Percentiles rank a stretch among this genome's conserved stretches.
phyloP scores from a whole-genome alignment of 2,329 filamentous ascomycete genomes.

The Cercospora zeae-maydis region DNA sequence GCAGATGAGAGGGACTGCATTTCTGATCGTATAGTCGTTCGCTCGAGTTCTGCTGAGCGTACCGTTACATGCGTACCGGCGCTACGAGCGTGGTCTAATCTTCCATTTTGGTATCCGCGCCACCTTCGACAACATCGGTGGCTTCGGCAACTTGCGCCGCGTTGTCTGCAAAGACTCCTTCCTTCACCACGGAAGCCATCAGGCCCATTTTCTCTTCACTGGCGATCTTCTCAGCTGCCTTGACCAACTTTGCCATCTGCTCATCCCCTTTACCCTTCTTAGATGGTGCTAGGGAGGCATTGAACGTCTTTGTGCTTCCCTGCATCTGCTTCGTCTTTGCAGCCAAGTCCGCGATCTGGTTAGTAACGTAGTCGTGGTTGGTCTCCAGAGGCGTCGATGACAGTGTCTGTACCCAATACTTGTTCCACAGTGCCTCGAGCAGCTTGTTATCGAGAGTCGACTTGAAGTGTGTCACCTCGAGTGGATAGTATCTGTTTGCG shows the following conservation, averaged over 20 bases:
- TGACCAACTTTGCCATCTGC: constrained; percentile 58
- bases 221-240: constrained; percentile 59
- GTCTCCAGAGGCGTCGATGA: constrained; percentile 86
- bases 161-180: constrained; percentile 52
- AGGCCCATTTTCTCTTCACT: constrained; percentile 61
- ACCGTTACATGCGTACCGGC: neutral
- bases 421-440: constrained; percentile 91
- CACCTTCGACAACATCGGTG: constrained; percentile 24
- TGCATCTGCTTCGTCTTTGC: constrained; percentile 64
- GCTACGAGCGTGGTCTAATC: constrained; percentile 10
- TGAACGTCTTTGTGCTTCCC: constrained; percentile 34
- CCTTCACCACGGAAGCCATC: constrained; percentile 61
- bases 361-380: constrained; percentile 88
- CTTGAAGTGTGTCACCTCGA: constrained; percentile 93
- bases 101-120: constrained; percentile 33
- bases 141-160: constrained; percentile 17
- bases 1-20: neutral
- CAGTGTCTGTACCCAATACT: constrained; percentile 97
- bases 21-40: neutral
- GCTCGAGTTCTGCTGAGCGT: neutral
- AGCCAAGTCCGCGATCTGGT: constrained; percentile 84
- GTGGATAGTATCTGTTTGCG: constrained; percentile 80
- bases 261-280: constrained; percentile 40
- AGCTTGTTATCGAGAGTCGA: constrained; percentile 83
- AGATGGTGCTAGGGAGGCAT: constrained; percentile 27